Base-by-base conservation (phyloP, 495 filamentous ascomycete genomes). In the Talaromyces borbonicus region DNA sequence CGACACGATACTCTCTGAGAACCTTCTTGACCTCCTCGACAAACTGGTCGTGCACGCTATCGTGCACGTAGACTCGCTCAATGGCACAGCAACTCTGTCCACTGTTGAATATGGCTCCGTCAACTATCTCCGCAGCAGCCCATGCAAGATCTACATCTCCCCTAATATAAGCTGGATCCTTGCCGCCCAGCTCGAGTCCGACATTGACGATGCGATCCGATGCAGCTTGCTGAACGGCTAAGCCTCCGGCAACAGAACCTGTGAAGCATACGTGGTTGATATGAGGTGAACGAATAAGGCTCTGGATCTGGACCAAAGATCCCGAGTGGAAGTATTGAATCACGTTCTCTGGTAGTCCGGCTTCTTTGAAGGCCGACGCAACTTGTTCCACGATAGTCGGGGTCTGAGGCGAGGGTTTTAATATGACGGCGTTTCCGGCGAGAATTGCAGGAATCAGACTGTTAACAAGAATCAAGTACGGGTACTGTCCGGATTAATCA, bases 71-170 rank as follows among this genome's bases (percentile, higher is more conserved):
- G 5, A 98, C 80, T 20, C 92, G 75, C 67, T 96, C 92, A 40
- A 97, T 75, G 5, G 84, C 81, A 64, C 92, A 97, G 69, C 92
- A 98, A 55, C 88, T 95, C 63, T 98, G 92, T 16, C 92, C 92
- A 24, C 87, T 93, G 65, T 96, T 98, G 72, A 96, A 98, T 30
- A 98, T 70, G 3, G 90, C 87, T 3, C 90, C 88, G 55, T 95
- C 90, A 23, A 95, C 85, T 48, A 95, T 87, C 62, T 94, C 87
- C 55, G 85, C 87, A 1, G 90, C 90, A 1, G 83, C 90, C 90
- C 88, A 95, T 23, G 77, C 75, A 16, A 93, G 62, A 57, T 95
- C 86, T 1, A 95, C 87, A 59, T 96, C 90, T 9, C 71, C 75
- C 43, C 89, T 74, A 14, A 96, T 74, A 53, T 95, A 95, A 7